These are phyloP conservation scores for Hypoxylon sp. DNA, from an alignment of 2,329 filamentous ascomycete genomes.

Conservation along the genomic window DNA sequence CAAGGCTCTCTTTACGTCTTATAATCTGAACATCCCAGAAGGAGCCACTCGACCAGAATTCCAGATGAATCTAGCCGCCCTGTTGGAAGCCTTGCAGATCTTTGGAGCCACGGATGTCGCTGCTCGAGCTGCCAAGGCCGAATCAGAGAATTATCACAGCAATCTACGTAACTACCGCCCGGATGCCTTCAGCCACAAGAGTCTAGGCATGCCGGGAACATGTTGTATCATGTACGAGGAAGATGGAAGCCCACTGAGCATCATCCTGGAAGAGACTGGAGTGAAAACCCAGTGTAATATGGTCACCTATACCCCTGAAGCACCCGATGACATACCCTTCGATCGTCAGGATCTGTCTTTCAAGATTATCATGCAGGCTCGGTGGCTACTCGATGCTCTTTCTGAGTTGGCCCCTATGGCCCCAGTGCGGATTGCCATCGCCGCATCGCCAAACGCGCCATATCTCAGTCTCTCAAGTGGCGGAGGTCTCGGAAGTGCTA, in stretches of 20 bases:
- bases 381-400: conserved; percentile 79
- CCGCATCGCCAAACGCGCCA: conserved; percentile 74
- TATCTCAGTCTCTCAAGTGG: conserved; percentile 81
- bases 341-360: conserved; percentile 83
- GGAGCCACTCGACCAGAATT: conserved; percentile 76
- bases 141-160: conserved; percentile 73
- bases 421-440: conserved; percentile 80
- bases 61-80: conserved; percentile 86
- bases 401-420: conserved; percentile 78
- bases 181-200: conserved; percentile 86
- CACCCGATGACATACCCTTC: conserved; percentile 87
- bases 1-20: conserved; percentile 89
- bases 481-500: conserved; percentile 72
- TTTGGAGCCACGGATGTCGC: conserved; percentile 86
- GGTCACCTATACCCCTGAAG: conserved; percentile 86
- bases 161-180: conserved; percentile 73
- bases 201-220: conserved; percentile 85
- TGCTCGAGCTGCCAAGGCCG: conserved; percentile 69
- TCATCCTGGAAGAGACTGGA: conserved; percentile 87
- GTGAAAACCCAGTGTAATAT: conserved; percentile 92
- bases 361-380: conserved; percentile 94
- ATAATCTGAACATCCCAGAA: conserved; percentile 73
- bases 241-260: conserved; percentile 82
- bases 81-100: conserved; percentile 95
- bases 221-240: conserved; percentile 86